Evolutionary conservation across 805 yeast species (phyloP).

Genomic region (Crinitomyces ghanaensis): DNA sequence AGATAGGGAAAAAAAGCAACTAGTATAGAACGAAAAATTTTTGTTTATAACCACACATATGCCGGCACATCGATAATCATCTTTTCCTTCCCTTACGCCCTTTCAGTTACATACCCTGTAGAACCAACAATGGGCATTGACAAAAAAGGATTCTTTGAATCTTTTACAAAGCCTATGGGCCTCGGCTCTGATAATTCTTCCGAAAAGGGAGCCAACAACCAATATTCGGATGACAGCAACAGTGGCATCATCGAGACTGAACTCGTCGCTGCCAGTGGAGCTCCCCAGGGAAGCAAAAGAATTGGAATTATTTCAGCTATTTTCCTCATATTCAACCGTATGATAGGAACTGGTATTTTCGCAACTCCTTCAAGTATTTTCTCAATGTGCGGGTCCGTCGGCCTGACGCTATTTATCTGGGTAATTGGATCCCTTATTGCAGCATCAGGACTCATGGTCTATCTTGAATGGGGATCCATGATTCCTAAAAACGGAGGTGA

Average conservation of each 20-base stretch:
- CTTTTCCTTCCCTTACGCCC: too few relatives aligned
- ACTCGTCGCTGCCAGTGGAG: not conserved
- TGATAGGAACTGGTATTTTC: conserved; percentile 69
- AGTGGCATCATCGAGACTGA: too few relatives aligned
- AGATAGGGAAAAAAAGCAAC: too few relatives aligned
- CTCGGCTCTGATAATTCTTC: too few relatives aligned
- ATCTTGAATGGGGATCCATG: conserved; percentile 71
- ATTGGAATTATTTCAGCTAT: conserved; percentile 48
- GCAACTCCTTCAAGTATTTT: conserved; percentile 54
- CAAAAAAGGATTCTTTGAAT: too few relatives aligned
- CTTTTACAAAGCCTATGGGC: too few relatives aligned
- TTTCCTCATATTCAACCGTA: conserved; percentile 54
- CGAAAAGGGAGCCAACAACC: not conserved
- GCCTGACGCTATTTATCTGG: conserved; percentile 63
- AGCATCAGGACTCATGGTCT: conserved; percentile 49
- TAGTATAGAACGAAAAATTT: too few relatives aligned
- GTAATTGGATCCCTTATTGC: conserved; percentile 64
- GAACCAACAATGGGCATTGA: too few relatives aligned
- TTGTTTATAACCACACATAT: too few relatives aligned
- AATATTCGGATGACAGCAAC: conserved; percentile 5
- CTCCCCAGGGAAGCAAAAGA: conserved; percentile 10
- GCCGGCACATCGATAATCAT: too few relatives aligned
- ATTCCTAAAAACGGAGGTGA: conserved; percentile 81
- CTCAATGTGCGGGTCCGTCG: conserved; percentile 52
- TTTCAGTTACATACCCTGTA: too few relatives aligned